Base-by-base conservation (phyloP, 495 filamentous ascomycete species). In the Ascodesmis nigricans region DNA sequence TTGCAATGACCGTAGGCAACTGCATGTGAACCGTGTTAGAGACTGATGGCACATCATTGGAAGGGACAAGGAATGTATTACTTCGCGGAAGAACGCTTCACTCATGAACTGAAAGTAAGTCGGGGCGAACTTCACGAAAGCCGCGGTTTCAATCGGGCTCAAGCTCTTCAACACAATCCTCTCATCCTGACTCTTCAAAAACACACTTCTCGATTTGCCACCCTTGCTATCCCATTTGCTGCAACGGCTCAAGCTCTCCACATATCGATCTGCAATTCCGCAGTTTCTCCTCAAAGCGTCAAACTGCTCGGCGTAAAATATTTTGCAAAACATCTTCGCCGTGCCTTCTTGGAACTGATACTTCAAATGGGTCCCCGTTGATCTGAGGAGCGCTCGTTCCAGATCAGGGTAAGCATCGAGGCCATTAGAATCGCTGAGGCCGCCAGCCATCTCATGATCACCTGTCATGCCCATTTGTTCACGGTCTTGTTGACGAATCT, bases 211-310 rank as follows among this genome's bases (percentile, higher is more conserved):
- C 9, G 83, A 91, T 56, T 99, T 99, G 33, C 87, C 87, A 29
- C 87, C 87, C 53, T 92, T 93, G 9, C 80, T 91, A 52, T 99
- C 87, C 83, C 83, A 99, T 52, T 95, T 92, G 14, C 84, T 61
- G 56, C 90, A 95, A 10, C 90, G 71, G 18, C 84, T 93, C 14
- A 99, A 56, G 3, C 82, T 91, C 53, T 99, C 87, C 21, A 92
- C 73, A 39, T 95, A 91, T 19, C 87, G 78, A 50, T 92, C 80
- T 6, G 78, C 69, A 11, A 91, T 78, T 6, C 84, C 87, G 42
- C 82, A 92, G 53, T 92, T 90, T 33, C 77, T 68, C 16, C 90
- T 72, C 3, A 99, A 61, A 0, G 87, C 87, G 53, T 99, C 90
- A 41, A 99, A 99, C 46, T 92, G 83, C 53, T 95, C 84, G 1